A percentile compares a stretch with the other conserved stretches of the same genome.
These are phyloP conservation scores for Nannochloris sp. DNA, from an alignment of 139 green algal species.

Conservation along the genomic window DNA sequence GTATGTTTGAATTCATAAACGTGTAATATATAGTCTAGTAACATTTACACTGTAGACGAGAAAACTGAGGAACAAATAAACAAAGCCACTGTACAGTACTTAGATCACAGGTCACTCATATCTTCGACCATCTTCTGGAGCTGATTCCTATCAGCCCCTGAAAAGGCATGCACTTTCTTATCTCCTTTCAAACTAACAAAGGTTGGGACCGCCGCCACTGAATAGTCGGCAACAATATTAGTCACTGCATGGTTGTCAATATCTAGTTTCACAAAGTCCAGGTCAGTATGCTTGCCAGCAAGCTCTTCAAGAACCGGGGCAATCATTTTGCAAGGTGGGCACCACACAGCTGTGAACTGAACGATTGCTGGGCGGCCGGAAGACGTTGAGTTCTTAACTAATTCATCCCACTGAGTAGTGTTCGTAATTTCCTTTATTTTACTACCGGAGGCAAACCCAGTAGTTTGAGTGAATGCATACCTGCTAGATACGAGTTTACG, in stretches of 20 bases:
- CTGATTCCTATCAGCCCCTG: constrained; percentile 39
- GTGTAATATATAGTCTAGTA: constrained; percentile 3
- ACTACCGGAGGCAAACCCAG: background rate
- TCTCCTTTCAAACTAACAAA: constrained; percentile 36
- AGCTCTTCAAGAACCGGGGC: constrained; percentile 38
- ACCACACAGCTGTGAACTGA: constrained; percentile 9
- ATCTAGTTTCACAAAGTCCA: constrained; percentile 63
- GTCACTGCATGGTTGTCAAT: constrained; percentile 45
- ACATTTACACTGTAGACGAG: background rate
- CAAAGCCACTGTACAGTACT: background rate
- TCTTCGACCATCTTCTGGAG: constrained; percentile 34
- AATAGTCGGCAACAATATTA: constrained; percentile 14
- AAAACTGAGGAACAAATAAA: background rate
- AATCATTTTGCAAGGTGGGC: constrained; percentile 31
- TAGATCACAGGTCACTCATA: constrained; percentile 4
- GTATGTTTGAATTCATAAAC: background rate
- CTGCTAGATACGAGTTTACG: too few species aligned
- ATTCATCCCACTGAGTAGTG: background rate
- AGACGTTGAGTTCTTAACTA: background rate
- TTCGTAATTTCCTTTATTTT: background rate
- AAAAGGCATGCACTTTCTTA: constrained; percentile 36
- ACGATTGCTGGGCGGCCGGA: background rate
- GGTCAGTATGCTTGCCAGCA: constrained; percentile 3
- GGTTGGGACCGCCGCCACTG: constrained; percentile 50
- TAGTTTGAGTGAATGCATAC: background rate